These are phyloP conservation scores for Pseudocercospora fuligena DNA, from an alignment of 2,329 filamentous ascomycete species.

Conservation along the genomic window DNA sequence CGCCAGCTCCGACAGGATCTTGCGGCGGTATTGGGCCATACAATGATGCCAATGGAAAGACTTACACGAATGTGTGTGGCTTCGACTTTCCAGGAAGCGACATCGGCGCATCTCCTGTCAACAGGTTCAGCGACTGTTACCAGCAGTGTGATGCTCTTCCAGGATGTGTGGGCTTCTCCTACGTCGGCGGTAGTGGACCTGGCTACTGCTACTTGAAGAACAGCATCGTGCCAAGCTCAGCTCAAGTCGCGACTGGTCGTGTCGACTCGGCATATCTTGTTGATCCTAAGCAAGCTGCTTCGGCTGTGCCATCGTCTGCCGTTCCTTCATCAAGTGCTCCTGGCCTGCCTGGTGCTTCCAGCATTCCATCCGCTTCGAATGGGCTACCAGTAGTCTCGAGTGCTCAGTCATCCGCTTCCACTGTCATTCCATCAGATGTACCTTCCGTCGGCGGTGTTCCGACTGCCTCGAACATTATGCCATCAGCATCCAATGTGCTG, in stretches of 20 bases:
- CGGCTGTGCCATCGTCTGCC: not conserved
- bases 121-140: not conserved
- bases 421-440: not conserved
- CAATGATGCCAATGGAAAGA: not conserved
- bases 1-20: not conserved
- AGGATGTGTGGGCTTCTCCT: constrained; percentile 27
- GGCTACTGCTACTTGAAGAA: constrained; percentile 30
- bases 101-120: not conserved
- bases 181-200: constrained; percentile 18
- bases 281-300: not conserved
- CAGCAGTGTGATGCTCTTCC: constrained; percentile 12
- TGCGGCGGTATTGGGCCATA: not conserved
- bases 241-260: not conserved
- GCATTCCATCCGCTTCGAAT: too few relatives aligned
- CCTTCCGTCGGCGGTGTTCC: too few relatives aligned
- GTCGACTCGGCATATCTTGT: constrained; percentile 4
- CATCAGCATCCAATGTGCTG: not conserved
- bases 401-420: not conserved
- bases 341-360: too few relatives aligned
- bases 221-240: not conserved
- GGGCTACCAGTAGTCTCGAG: too few relatives aligned
- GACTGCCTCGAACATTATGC: not conserved
- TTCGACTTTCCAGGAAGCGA: constrained; percentile 8
- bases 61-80: constrained; percentile 4
- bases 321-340: too few relatives aligned